These are phyloP conservation scores for Aspergillus neotritici DNA, from an alignment of 2,329 filamentous ascomycete species.

Conservation along the genomic window DNA sequence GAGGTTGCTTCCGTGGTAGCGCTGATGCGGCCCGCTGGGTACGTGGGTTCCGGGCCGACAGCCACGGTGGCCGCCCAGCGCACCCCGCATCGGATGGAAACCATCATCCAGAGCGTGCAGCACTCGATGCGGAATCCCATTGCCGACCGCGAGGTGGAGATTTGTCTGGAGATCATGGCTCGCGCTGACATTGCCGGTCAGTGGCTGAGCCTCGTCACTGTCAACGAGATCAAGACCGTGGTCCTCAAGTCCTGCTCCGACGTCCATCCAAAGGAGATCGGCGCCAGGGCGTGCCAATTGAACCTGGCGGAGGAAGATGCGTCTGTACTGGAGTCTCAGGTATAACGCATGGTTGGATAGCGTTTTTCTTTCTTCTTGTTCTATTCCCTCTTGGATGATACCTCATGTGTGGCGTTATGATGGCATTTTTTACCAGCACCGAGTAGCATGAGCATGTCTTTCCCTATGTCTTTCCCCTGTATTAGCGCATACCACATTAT, in stretches of 20 bases:
- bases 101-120: constrained; percentile 58
- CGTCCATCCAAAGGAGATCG: constrained; percentile 33
- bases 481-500: not conserved
- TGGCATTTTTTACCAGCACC: constrained; percentile 20
- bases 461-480: not conserved
- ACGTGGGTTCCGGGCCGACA: constrained; percentile 27
- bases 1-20: constrained; percentile 63
- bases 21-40: constrained; percentile 49
- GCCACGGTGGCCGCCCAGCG: constrained; percentile 39
- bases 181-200: constrained; percentile 43
- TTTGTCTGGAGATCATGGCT: constrained; percentile 45
- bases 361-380: constrained; percentile 9
- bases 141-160: constrained; percentile 43
- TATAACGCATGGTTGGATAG: constrained; percentile 8
- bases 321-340: constrained; percentile 1
- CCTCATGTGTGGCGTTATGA: constrained; percentile 22
- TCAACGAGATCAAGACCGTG: constrained; percentile 42
- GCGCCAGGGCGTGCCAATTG: constrained; percentile 25
- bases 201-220: constrained; percentile 47
- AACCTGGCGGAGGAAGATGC: constrained; percentile 24
- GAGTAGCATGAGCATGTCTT: constrained; percentile 18
- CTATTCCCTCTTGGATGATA: constrained; percentile 12
- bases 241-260: constrained; percentile 41
- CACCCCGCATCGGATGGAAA: constrained; percentile 61
- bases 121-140: constrained; percentile 57